Conservation (phyloP, 352 stramenopile species). For the Phytopythium chamaehyphon region DNA sequence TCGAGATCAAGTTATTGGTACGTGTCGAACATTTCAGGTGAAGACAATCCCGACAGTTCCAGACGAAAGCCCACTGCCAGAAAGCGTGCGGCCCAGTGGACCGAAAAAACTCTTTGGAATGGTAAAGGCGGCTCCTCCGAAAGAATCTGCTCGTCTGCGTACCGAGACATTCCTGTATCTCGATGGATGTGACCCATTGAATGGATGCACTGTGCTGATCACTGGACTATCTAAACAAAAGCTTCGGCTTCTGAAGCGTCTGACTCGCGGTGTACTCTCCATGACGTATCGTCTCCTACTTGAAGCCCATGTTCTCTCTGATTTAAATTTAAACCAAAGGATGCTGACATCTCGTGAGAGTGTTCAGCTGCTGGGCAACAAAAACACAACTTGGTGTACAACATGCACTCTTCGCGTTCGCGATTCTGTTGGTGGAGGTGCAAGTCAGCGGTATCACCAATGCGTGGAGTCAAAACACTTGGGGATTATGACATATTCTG, state of each 20-base stretch:
- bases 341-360: slow-evolving; percentile 18
- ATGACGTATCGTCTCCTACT: slow-evolving; percentile 96
- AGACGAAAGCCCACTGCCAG: slow-evolving; percentile 24
- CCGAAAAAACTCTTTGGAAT: slow-evolving; percentile 20
- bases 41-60: slow-evolving; percentile 49
- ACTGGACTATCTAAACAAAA: slow-evolving; percentile 84
- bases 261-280: slow-evolving; percentile 89
- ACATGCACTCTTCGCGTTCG: slow-evolving; percentile 64
- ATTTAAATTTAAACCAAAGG: slow-evolving; percentile 66
- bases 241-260: slow-evolving; percentile 91
- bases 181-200: slow-evolving; percentile 92
- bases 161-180: slow-evolving; percentile 93
- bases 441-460: slow-evolving; percentile 59
- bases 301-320: slow-evolving; percentile 92
- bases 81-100: not conserved
- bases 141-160: slow-evolving; percentile 22
- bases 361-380: slow-evolving; percentile 16
- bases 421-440: slow-evolving; percentile 25
- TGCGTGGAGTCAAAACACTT: slow-evolving; percentile 70
- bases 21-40: slow-evolving; percentile 64
- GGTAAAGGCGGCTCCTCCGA: slow-evolving; percentile 21
- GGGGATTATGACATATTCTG: slow-evolving; percentile 52
- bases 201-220: slow-evolving; percentile 94
- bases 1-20: slow-evolving; percentile 48
- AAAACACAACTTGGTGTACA: slow-evolving; percentile 62